Evolutionary conservation across 139 green algal genomes (phyloP).

Genomic region (Micractinium conductrix): DNA sequence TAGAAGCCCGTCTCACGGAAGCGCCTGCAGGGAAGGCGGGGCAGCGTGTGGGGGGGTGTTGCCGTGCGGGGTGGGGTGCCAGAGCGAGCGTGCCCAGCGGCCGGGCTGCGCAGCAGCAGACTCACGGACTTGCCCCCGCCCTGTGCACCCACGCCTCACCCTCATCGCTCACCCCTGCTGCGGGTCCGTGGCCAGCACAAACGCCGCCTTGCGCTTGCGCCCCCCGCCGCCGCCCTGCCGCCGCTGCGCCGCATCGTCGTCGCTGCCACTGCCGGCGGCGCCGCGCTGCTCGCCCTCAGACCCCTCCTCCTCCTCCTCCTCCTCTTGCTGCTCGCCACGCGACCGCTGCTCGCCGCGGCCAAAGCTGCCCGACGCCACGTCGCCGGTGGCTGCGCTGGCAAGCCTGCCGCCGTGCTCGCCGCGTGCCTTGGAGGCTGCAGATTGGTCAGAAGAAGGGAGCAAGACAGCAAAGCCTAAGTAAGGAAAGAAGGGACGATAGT

Average conservation of each 20-base stretch:
- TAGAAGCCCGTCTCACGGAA: constrained; percentile 71
- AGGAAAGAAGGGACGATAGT: no score
- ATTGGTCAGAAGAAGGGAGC: no score
- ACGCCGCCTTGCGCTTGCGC: constrained; percentile 6
- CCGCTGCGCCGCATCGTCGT: constrained; percentile 29
- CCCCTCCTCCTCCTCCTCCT: constrained; percentile 3
- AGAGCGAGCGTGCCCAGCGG: neutral
- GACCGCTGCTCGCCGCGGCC: neutral
- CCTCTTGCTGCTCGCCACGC: constrained; percentile 18
- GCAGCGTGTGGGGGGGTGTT: neutral
- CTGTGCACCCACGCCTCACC: no score
- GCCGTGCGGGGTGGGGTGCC: neutral
- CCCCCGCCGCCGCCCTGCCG: constrained; percentile 3
- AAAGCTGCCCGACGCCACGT: neutral
- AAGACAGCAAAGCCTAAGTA: no score
- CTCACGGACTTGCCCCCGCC: no score
- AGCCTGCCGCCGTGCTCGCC: neutral
- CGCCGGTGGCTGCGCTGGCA: neutral
- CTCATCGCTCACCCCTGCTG: constrained; percentile 15
- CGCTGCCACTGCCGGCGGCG: constrained; percentile 5
- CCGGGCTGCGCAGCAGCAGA: no score
- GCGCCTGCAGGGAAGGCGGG: constrained; percentile 8
- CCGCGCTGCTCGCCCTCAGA: constrained; percentile 7
- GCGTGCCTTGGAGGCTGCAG: neutral
- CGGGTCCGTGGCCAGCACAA: constrained; percentile 34